Evolutionary conservation across 345 rosid species (phyloP).

Genomic region (Acer negundo): DNA sequence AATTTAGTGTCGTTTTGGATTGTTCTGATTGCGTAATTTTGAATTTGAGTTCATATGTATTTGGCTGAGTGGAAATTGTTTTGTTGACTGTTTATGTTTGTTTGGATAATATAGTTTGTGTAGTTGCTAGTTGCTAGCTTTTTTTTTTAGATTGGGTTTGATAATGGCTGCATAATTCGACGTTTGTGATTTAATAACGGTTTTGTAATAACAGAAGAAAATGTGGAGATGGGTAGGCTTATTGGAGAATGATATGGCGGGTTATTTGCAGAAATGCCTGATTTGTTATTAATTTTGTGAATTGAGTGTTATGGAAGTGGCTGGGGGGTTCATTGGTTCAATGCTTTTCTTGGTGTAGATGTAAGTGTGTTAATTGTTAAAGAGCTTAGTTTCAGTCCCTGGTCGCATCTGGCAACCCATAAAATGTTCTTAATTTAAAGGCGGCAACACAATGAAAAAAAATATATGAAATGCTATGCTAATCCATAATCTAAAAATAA

Average conservation of each 20-base stretch:
- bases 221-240: neutral
- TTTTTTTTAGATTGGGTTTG: neutral
- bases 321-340: neutral
- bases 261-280: neutral
- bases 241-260: neutral
- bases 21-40: neutral
- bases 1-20: neutral
- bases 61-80: too few relatives aligned
- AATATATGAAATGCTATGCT: neutral
- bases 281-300: slow-evolving; percentile 7
- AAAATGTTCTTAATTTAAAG: neutral
- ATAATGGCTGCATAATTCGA: slow-evolving; percentile 1
- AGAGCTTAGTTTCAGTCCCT: neutral
- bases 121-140: slow-evolving; percentile 5
- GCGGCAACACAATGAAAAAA: neutral
- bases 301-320: neutral
- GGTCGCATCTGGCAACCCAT: neutral
- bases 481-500: neutral
- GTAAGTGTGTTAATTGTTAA: neutral
- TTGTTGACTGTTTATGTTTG: neutral
- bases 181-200: neutral
- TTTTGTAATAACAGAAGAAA: slow-evolving; percentile 4
- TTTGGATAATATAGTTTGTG: slow-evolving; percentile 9
- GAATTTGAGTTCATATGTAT: neutral
- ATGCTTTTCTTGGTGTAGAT: neutral